Evolutionary conservation across 768 basidiomycete genomes (phyloP).

Genomic region (Ramaria sp.): DNA sequence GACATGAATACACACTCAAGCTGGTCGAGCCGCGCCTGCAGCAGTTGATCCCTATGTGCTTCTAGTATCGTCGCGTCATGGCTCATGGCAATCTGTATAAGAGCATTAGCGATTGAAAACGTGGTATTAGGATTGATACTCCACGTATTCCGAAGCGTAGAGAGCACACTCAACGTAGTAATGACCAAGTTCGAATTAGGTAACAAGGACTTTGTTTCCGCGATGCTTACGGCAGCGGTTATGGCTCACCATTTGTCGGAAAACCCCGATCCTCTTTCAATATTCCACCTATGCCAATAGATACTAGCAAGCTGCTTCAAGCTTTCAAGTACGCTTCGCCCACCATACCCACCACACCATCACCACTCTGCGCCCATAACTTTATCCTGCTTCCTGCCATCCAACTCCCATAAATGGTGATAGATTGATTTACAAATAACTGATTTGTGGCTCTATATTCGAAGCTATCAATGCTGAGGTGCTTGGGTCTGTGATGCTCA

Average conservation of each 20-base stretch:
- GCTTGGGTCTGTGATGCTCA: constrained; percentile 34
- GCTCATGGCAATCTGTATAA: neutral
- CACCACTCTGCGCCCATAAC: constrained; percentile 48
- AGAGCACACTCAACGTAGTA: neutral
- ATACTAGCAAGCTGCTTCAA: neutral
- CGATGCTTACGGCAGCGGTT: neutral
- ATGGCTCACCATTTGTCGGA: no score
- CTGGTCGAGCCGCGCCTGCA: constrained; percentile 4
- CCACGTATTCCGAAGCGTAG: neutral
- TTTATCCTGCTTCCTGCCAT: constrained; percentile 33
- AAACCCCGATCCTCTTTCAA: no score
- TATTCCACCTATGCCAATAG: no score
- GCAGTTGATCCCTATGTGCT: constrained; percentile 2
- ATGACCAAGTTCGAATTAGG: neutral
- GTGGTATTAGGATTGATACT: neutral
- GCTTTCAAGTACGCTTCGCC: constrained; percentile 29
- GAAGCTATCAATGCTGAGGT: constrained; percentile 36
- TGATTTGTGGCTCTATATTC: constrained; percentile 59
- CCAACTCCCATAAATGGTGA: constrained; percentile 19
- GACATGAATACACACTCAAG: neutral
- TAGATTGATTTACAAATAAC: constrained; percentile 18
- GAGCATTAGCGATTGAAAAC: neutral
- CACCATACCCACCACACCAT: constrained; percentile 59
- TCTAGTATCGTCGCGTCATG: constrained; percentile 1
- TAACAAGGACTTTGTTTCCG: neutral